These are phyloP conservation scores for Climacium dendroides DNA, from an alignment of 225 moss, liverwort and hornwort genomes.

Conservation along the genomic window DNA sequence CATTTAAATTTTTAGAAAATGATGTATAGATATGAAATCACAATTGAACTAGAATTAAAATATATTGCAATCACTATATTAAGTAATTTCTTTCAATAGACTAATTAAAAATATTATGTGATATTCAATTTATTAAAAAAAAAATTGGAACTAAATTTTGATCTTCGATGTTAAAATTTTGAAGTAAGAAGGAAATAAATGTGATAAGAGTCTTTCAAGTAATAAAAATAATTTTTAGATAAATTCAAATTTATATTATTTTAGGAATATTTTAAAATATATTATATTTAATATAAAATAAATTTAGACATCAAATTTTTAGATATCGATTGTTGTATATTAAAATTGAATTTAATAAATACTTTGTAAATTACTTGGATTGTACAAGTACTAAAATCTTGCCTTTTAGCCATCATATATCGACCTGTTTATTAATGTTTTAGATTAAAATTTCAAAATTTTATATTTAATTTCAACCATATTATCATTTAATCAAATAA, in stretches of 20 bases:
- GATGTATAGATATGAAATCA: too few species aligned
- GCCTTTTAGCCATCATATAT: background rate
- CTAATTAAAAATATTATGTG: background rate
- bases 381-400: background rate
- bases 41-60: too few species aligned
- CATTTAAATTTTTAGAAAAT: too few species aligned
- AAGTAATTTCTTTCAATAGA: too few species aligned
- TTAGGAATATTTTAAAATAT: background rate
- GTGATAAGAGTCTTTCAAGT: background rate
- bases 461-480: background rate
- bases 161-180: background rate
- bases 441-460: background rate
- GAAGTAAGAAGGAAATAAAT: background rate
- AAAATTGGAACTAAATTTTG: too few species aligned
- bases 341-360: background rate
- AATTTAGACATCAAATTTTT: rapidly evolving
- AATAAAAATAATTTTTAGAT: background rate
- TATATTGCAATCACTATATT: background rate
- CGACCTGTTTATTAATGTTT: background rate
- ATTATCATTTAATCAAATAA: background rate
- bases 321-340: too few species aligned
- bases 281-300: background rate
- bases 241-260: too few species aligned
- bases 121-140: too few species aligned
- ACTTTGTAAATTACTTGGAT: background rate